These are phyloP conservation scores for Vicia sativa DNA, from an alignment of 306 rosid genomes.

Conservation along the genomic window DNA sequence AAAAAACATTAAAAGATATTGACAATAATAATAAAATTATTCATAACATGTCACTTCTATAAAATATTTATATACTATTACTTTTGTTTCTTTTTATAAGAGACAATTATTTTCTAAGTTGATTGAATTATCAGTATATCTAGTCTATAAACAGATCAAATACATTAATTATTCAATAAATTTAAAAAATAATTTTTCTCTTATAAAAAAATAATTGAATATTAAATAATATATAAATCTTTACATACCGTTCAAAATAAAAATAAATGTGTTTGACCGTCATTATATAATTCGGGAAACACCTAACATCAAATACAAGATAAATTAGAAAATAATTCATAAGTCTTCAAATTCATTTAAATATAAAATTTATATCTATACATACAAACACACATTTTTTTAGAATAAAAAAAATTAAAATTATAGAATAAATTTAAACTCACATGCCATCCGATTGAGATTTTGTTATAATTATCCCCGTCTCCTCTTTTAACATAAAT, in stretches of 20 bases:
- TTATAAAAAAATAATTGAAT: no score
- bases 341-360: no score
- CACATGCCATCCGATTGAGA: conserved; percentile 4
- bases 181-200: no score
- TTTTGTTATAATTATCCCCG: not conserved
- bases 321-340: not conserved
- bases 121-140: no score
- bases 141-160: no score
- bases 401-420: not conserved
- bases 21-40: not conserved
- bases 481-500: not conserved
- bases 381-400: not conserved
- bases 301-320: not conserved
- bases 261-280: not conserved
- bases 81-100: no score
- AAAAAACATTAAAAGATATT: not conserved
- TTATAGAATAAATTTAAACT: not conserved
- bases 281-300: not conserved
- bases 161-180: no score
- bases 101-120: no score
- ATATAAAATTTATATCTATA: not conserved
- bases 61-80: no score
- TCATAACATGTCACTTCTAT: no score
- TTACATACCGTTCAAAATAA: not conserved
- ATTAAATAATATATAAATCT: not conserved